Base-by-base conservation (phyloP, 2,329 filamentous ascomycete species). In the Phialemoniopsis sp. region DNA sequence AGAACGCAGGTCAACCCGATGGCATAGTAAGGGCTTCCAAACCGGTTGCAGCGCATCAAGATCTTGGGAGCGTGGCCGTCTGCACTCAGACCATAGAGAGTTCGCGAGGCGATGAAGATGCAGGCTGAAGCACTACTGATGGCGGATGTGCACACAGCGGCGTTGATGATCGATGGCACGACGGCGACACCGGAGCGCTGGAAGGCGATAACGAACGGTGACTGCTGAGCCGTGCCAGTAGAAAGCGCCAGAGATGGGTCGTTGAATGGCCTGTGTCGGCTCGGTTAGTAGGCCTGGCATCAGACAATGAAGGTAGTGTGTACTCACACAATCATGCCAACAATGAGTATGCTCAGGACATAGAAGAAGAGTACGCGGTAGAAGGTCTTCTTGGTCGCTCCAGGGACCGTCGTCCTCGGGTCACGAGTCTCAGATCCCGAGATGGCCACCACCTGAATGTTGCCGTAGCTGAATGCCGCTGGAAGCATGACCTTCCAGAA, bases 141-240 rank as follows among this genome's bases (percentile, higher is more conserved):
- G 13, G 57, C 57, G 2, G 56, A 59, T n/a, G 42, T 70, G 35
- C 80, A 67, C 50, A 85, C 80, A 37, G 85, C 72, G 13, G 72
- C 78, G 56, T 86, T 86, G 67, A 87, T 80, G 46, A 87, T 74
- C 17, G 70, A 73, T 17, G 80, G 78, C 12, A 86, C 69, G 3
- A 73, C 73, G 2, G 58, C 54, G 33, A 87, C 76, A 33, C 78
- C 77, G 7, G 80, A 79, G 42, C 79, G 67, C 44, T 76, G 62
- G 43, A 80, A 78, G 17, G 77, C 76, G 47, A 87, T 76, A 42
- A 87, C 82, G 51, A 44, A 45, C 17, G 44, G 42, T 8, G 37
- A 41, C 4, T 60, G 21, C 10, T 26, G 51, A 0, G 56, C 60
- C 8, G 59, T 56, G 16, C 57, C 56, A 2, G 54, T 45, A 8